Percentiles rank a stretch among this genome's conserved stretches.
These are phyloP conservation scores for Ulvella scutata DNA, from an alignment of 139 green algal genomes.

Conservation along the genomic window DNA sequence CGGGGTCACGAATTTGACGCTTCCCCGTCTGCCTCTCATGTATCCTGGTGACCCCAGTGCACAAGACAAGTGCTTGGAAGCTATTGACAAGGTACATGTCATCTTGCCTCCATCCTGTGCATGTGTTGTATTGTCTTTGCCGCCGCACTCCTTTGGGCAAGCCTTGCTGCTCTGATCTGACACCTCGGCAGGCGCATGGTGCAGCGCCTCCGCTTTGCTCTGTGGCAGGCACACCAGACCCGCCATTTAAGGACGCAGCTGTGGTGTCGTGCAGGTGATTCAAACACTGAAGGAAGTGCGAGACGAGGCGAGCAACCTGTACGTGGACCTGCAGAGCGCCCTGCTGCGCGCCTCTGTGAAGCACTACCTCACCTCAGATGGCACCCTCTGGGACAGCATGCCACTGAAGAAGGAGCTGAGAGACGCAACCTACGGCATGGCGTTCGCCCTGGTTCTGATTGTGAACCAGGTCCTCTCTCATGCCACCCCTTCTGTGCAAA, in stretches of 20 bases:
- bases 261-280: background rate
- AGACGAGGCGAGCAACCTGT: background rate
- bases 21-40: background rate
- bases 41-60: background rate
- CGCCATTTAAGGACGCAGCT: no score
- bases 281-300: background rate
- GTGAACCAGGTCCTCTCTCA: background rate
- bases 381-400: slow-evolving; percentile 1
- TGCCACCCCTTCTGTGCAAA: background rate
- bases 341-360: background rate
- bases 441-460: background rate
- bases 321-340: background rate
- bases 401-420: background rate
- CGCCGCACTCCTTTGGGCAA: no score
- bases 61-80: background rate
- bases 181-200: no score
- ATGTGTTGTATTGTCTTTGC: no score
- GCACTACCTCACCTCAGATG: background rate
- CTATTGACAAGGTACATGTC: background rate
- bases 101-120: no score
- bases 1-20: background rate
- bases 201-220: no score
- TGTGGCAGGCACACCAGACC: no score
- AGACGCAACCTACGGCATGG: background rate
- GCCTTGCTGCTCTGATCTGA: no score